Evolutionary conservation across 192 early-diverging fungal species (phyloP), one percentile per base, ranked within the genome.

Genomic region (Chytriomyces sp.): DNA sequence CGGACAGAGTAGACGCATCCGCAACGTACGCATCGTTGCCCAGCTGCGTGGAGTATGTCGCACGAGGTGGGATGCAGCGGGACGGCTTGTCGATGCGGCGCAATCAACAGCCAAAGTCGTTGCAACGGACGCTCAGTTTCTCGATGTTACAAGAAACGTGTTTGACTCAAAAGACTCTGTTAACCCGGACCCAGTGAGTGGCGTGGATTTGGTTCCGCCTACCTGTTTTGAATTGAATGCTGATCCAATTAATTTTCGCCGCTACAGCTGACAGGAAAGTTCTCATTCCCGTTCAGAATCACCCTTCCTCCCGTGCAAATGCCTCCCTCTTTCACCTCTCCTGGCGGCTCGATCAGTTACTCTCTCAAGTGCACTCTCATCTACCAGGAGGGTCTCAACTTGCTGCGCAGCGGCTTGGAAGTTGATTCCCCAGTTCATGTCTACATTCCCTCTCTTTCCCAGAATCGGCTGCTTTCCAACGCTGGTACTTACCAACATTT

Each of bases 261-360:
- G 13, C 13, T n/a, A 5, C 20, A 57, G 53, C 13, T 20, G 16
- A 57, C 53, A 20, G 53, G 53, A n/a, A 57, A 57, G 24, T 16
- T 26, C 13, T 64, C 63, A 23, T 71, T 59, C n/a, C 69, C 69
- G 4, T 71, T 71, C 69, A 20, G n/a, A 10, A 10, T 71, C 20
- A 5, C 10, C 5, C 69, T 71, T 59, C 69, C 69, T 24, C 10
- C 49, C 6, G 20, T 43, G 5, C 16, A 43, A 9, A 59, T 71
- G 69, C 35, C n/a, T 50, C 69, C 69, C 8, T 59, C 50, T 59
- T 71, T 59, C 50, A 11, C 50, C 4, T 16, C 24, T 10, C 8
- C n/a, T 35, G 57, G 69, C 10, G 69, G 69, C 3, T 59, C n/a
- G 5, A 59, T 71, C 24, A 10, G 16, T 18, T 71, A 71, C 28